Conservation (phyloP, 805 yeast genomes). For the Wickerhamiella kazuoi region DNA sequence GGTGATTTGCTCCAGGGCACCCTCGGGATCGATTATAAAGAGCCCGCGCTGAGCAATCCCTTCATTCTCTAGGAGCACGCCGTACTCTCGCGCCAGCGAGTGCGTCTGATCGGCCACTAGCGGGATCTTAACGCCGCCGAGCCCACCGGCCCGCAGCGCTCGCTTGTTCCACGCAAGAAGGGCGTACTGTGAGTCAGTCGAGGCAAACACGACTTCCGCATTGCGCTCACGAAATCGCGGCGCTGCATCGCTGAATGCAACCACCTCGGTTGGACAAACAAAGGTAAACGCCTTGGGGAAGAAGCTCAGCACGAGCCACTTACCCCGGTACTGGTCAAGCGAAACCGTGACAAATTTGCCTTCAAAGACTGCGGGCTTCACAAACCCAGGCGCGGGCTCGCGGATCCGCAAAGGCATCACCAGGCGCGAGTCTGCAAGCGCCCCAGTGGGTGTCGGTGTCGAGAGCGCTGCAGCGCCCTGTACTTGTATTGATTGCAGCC, state of each 20-base stretch:
- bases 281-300: constrained; percentile 97
- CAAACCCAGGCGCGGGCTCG: constrained; percentile 63
- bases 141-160: constrained; percentile 93
- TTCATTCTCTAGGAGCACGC: constrained; percentile 87
- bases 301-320: constrained; percentile 91
- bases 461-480: no score
- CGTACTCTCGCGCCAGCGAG: constrained; percentile 81
- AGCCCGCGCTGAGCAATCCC: constrained; percentile 96
- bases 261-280: constrained; percentile 96
- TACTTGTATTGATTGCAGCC: no score
- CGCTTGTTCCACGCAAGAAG: constrained; percentile 94
- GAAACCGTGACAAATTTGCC: constrained; percentile 89
- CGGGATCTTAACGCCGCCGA: constrained; percentile 87
- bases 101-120: constrained; percentile 92
- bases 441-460: no score
- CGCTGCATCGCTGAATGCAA: constrained; percentile 92
- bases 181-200: constrained; percentile 95
- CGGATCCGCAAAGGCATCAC: not conserved
- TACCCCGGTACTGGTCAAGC: constrained; percentile 87
- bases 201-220: constrained; percentile 79
- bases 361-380: constrained; percentile 89
- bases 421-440: no score
- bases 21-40: constrained; percentile 91
- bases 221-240: constrained; percentile 73
- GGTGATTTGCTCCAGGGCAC: constrained; percentile 85